These are phyloP conservation scores for Cryptococcus amylolentus DNA, from an alignment of 1,284 basidiomycete species.

Conservation along the genomic window DNA sequence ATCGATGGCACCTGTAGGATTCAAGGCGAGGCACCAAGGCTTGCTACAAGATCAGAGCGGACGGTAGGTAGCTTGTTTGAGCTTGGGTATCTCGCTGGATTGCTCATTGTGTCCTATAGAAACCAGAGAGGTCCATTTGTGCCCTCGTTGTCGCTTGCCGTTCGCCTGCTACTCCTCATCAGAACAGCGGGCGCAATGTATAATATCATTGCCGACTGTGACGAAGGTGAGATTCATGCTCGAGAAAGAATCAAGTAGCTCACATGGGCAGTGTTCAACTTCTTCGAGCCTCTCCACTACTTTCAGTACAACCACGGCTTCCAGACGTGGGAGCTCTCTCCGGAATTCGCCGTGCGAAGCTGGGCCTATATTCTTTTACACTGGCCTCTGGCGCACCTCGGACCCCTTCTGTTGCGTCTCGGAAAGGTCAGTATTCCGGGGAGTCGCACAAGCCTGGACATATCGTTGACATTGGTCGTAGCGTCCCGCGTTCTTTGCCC, in stretches of 20 bases:
- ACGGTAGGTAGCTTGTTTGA: constrained; percentile 27
- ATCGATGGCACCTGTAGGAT: constrained; percentile 33
- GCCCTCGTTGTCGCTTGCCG: constrained; percentile 74
- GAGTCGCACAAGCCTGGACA: not conserved
- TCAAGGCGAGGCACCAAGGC: constrained; percentile 47
- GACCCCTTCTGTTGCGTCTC: constrained; percentile 42
- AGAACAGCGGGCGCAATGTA: constrained; percentile 90
- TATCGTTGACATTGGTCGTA: constrained; percentile 7
- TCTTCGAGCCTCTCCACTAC: constrained; percentile 97
- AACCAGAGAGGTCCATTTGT: constrained; percentile 62
- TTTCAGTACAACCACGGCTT: constrained; percentile 78
- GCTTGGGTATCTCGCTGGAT: not conserved
- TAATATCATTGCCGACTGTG: constrained; percentile 91
- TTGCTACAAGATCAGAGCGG: constrained; percentile 47
- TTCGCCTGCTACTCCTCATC: constrained; percentile 77
- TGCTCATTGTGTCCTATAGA: constrained; percentile 8
- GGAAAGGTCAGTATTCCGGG: constrained; percentile 47
- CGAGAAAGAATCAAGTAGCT: not conserved
- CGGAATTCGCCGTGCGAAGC: constrained; percentile 82
- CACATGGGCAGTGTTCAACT: constrained; percentile 76
- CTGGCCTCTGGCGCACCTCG: constrained; percentile 47
- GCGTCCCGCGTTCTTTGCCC: constrained; percentile 67
- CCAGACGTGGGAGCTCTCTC: constrained; percentile 97
- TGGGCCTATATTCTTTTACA: constrained; percentile 90
- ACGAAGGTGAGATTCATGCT: constrained; percentile 68